These are phyloP conservation scores for Gremmenia infestans DNA, from an alignment of 2,329 filamentous ascomycete genomes.

Conservation along the genomic window DNA sequence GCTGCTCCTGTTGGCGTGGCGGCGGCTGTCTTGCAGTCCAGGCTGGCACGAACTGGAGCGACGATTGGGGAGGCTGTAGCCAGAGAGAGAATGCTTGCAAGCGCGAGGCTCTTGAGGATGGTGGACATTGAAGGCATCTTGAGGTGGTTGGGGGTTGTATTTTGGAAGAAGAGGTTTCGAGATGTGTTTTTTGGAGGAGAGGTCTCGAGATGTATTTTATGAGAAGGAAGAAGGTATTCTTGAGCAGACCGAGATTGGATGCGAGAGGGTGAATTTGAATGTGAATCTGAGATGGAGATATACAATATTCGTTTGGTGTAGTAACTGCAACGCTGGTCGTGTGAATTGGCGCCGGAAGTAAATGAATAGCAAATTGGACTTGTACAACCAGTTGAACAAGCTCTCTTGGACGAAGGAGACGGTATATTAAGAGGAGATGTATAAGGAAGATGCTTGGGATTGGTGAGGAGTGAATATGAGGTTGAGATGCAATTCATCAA, in stretches of 20 bases:
- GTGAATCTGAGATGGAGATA: neutral
- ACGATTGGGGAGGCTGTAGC: slow-evolving; percentile 14
- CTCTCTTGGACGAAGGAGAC: neutral
- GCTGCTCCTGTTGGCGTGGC: neutral
- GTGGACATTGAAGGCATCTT: slow-evolving; percentile 25
- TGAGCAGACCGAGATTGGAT: neutral
- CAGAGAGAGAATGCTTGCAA: slow-evolving; percentile 17
- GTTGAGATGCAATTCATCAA: neutral
- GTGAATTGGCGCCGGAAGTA: neutral
- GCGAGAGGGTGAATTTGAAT: neutral
- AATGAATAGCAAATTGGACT: slow-evolving; percentile 5
- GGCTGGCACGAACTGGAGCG: neutral
- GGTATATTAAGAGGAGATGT: neutral
- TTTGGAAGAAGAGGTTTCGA: neutral
- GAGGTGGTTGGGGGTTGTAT: slow-evolving; percentile 1
- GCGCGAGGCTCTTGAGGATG: slow-evolving; percentile 19
- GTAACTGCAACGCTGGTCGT: neutral
- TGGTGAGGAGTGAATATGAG: neutral
- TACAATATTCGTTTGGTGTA: neutral
- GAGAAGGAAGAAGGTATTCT: neutral
- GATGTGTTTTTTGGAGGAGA: neutral
- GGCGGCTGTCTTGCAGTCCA: neutral
- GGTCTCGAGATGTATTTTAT: neutral
- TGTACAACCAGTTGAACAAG: slow-evolving; percentile 11
- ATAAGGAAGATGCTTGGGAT: neutral